phyloP scores from a whole-genome alignment of 257 asterid genomes.

The Lithospermum erythrorhizon region DNA sequence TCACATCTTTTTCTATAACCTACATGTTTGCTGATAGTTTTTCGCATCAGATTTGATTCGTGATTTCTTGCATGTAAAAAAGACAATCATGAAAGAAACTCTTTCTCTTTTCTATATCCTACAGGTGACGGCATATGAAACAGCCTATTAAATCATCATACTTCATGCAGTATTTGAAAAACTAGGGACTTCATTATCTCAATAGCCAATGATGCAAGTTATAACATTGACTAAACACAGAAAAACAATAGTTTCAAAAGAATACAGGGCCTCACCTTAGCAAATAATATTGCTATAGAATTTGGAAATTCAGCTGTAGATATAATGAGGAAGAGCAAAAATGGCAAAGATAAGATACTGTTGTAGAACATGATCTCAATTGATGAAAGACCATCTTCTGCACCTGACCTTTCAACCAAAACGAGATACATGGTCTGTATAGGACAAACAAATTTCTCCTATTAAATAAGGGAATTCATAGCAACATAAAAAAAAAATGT shows the following conservation, averaged over 20 bases:
- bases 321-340: slow-evolving; percentile 77
- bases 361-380: slow-evolving; percentile 89
- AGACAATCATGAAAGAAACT: too few species aligned
- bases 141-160: too few species aligned
- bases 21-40: too few species aligned
- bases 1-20: too few species aligned
- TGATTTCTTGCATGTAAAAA: too few species aligned
- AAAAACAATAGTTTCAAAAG: not conserved
- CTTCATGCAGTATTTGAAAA: too few species aligned
- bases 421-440: slow-evolving; percentile 99
- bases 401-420: slow-evolving; percentile 92
- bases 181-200: too few species aligned
- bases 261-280: slow-evolving; percentile 42
- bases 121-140: too few species aligned
- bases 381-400: slow-evolving; percentile 92
- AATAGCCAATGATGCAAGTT: not conserved
- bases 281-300: slow-evolving; percentile 53
- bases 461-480: not conserved
- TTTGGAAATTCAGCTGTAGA: slow-evolving; percentile 85
- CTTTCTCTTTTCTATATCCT: too few species aligned
- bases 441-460: not conserved
- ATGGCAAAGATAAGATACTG: slow-evolving; percentile 75
- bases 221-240: not conserved
- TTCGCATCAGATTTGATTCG: too few species aligned
- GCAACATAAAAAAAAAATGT: not conserved